Conservation (phyloP, 306 rosid genomes). For the Rosa chinensis region DNA sequence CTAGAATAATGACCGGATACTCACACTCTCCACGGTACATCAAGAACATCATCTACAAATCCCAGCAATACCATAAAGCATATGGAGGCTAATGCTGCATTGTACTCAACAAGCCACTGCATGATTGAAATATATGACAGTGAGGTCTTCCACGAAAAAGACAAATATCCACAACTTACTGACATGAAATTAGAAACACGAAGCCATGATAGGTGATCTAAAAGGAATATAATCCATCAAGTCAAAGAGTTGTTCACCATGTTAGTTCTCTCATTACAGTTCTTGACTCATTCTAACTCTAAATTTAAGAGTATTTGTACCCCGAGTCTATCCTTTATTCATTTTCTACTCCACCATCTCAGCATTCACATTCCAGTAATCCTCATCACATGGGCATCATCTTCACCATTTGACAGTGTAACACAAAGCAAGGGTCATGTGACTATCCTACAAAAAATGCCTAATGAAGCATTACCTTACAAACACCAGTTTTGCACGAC, state of each 20-base stretch:
- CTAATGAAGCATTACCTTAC: neutral
- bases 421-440: neutral
- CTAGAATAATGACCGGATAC: conserved; percentile 31
- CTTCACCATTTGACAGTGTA: neutral
- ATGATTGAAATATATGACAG: conserved; percentile 27
- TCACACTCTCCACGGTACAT: conserved; percentile 99
- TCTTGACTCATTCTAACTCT: neutral
- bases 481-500: neutral
- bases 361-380: neutral
- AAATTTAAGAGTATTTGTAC: neutral
- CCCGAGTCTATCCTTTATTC: neutral
- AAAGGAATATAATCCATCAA: neutral
- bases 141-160: conserved; percentile 13
- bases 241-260: neutral
- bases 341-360: neutral
- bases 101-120: conserved; percentile 99
- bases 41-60: conserved; percentile 96
- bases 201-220: neutral
- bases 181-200: conserved; percentile 5
- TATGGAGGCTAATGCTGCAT: conserved; percentile 86
- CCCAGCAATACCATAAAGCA: conserved; percentile 97
- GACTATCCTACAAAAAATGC: neutral
- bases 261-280: neutral
- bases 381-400: neutral
- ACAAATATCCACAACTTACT: neutral